Conservation (phyloP, 2,329 filamentous ascomycete genomes). For the Nemania abortiva region DNA sequence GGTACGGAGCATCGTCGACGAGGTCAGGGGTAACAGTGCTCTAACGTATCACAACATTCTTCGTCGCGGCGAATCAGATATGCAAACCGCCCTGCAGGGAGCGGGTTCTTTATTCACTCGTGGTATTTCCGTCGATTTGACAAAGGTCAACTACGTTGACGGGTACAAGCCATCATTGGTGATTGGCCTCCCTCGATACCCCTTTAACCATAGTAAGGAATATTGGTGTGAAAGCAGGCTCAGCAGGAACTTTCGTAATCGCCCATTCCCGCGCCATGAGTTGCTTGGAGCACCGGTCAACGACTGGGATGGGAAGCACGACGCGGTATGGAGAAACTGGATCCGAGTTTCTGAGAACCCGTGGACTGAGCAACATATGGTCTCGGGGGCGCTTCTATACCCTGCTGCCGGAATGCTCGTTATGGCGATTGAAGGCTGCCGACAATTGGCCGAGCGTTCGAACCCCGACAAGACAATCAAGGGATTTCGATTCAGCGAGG, state of each 20-base stretch:
- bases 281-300: slow-evolving; percentile 42
- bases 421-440: slow-evolving; percentile 47
- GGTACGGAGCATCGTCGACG: slow-evolving; percentile 19
- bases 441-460: slow-evolving; percentile 33
- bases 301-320: slow-evolving; percentile 37
- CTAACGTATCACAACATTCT: slow-evolving; percentile 31
- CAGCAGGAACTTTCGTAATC: slow-evolving; percentile 38
- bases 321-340: slow-evolving; percentile 46
- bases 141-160: slow-evolving; percentile 13
- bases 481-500: slow-evolving; percentile 35
- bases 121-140: slow-evolving; percentile 29
- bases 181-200: slow-evolving; percentile 42
- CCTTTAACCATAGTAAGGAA: slow-evolving; percentile 40
- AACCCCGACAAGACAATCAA: slow-evolving; percentile 27
- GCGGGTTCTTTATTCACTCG: slow-evolving; percentile 33
- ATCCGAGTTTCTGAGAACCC: slow-evolving; percentile 43
- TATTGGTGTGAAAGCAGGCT: slow-evolving; percentile 46
- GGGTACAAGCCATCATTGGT: slow-evolving; percentile 21
- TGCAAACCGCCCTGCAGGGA: slow-evolving; percentile 12
- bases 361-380: slow-evolving; percentile 48
- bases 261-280: slow-evolving; percentile 39
- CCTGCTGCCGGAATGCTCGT: slow-evolving; percentile 48
- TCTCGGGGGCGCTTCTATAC: slow-evolving; percentile 43
- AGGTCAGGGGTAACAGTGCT: slow-evolving; percentile 2
- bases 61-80: slow-evolving; percentile 8